Percentiles rank a stretch among this genome's conserved stretches.
Conservation (phyloP, 768 basidiomycete genomes). For the Trametes villosa region DNA sequence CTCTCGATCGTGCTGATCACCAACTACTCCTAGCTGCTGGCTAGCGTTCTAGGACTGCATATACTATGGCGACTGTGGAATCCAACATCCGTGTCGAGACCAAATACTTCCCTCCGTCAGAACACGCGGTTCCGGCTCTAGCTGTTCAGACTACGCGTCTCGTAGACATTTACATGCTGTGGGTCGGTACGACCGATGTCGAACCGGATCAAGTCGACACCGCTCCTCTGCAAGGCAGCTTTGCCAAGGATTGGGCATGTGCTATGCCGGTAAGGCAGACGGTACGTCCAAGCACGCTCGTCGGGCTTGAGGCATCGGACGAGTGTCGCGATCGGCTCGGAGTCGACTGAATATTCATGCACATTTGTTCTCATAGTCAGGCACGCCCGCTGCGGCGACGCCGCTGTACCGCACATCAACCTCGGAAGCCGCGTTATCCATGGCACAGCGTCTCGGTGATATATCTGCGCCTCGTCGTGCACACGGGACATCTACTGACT, state of each 20-base stretch:
- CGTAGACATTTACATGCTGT: constrained; percentile 80
- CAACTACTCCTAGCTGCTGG: background rate
- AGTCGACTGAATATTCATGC: constrained; percentile 11
- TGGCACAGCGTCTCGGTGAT: constrained; percentile 83
- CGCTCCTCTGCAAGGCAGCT: constrained; percentile 56
- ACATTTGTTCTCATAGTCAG: constrained; percentile 6
- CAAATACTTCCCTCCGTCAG: constrained; percentile 52
- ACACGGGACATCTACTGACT: constrained; percentile 21
- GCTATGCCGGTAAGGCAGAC: constrained; percentile 64
- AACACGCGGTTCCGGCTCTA: constrained; percentile 58
- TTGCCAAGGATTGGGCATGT: constrained; percentile 81
- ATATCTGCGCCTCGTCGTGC: constrained; percentile 16
- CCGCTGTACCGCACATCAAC: constrained; percentile 64
- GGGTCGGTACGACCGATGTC: constrained; percentile 68
- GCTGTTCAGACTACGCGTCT: constrained; percentile 69
- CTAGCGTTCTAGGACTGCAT: background rate
- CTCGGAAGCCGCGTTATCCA: constrained; percentile 67
- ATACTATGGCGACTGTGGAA: background rate
- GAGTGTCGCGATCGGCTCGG: constrained; percentile 14
- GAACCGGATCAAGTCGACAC: constrained; percentile 46
- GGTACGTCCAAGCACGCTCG: background rate
- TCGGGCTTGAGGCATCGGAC: constrained; percentile 3
- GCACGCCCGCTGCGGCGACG: constrained; percentile 53
- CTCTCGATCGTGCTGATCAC: no score
- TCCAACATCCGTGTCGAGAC: constrained; percentile 48